Conservation (phyloP, 1,284 basidiomycete genomes). For the Moesziomyces antarcticus region DNA sequence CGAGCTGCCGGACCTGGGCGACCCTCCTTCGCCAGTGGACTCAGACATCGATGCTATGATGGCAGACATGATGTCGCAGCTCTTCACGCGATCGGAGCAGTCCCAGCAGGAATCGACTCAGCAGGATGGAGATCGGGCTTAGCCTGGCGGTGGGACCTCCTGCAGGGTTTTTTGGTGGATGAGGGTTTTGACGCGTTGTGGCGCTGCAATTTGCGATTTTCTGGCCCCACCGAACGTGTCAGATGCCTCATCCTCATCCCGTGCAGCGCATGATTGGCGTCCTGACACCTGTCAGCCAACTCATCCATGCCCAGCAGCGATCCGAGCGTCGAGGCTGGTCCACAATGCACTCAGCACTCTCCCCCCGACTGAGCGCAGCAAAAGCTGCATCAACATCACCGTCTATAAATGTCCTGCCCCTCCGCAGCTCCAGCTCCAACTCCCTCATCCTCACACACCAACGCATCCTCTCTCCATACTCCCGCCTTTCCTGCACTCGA, state of each 20-base stretch:
- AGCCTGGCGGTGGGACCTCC: neutral
- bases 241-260: conserved; percentile 16
- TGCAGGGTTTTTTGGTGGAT: neutral
- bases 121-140: too few species aligned
- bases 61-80: too few species aligned
- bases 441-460: neutral
- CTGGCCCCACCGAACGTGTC: conserved; percentile 3
- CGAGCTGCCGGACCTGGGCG: too few species aligned
- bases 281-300: conserved; percentile 30
- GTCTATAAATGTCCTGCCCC: neutral
- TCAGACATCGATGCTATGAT: too few species aligned
- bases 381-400: too few species aligned
- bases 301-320: conserved; percentile 9
- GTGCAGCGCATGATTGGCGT: conserved; percentile 10
- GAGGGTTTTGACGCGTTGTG: neutral
- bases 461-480: neutral
- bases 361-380: too few species aligned
- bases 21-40: too few species aligned
- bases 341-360: neutral
- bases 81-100: too few species aligned
- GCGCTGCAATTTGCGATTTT: neutral
- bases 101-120: neutral
- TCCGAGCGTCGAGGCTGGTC: neutral
- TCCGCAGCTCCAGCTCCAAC: neutral
- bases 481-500: neutral